Evolutionary conservation across 129 eudicot species (phyloP), one percentile per base, ranked within the genome.

Genomic region (Centrapalus pauciflorus): DNA sequence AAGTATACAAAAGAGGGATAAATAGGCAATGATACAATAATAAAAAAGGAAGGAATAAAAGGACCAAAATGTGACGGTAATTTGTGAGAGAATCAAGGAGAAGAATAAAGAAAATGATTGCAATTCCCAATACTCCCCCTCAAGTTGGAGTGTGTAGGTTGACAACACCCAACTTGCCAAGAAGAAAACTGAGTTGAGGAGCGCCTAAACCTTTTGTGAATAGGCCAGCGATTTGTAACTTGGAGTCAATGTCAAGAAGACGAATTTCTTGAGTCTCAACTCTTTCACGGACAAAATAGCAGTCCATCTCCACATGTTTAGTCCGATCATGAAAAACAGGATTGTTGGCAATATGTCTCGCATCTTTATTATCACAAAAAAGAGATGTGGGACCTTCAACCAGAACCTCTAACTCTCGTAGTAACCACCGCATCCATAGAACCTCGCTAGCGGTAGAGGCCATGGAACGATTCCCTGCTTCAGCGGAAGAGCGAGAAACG

Each of bases 361-460:
- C 52, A 0, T 35, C 55, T 48, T 72, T 50, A 19, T 34, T 72
- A 26, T 72, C 77, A 34, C 64, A 61, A 23, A 7, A 50, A 1
- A 72, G 19, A 4, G 25, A 4, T 0, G 23, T 27, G 7, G 26
- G 6, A 7, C 27, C 3, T 6, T 2, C 0, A 5, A 5, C 27
- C 6, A 5, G 0, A 5, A 16, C 40, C 8, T 20, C 14, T 4
- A 65, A 7, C 5, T n/a, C 38, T 8, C 27, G 11, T 17, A 58
- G 17, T 5, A 33, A 16, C 14, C 43, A 21, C 8, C 21, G 17
- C 2, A 65, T 4, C 59, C 70, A 65, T 2, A 43, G 0, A 5
- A 45, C 7, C 16, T 45, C 59, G 46, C 58, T 43, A 12, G 14
- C 35, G 4, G 28, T 46, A 1, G 12, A 6, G 0, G 43, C 59